Percentiles rank a stretch among this genome's conserved stretches.
These are phyloP conservation scores for Colletotrichum sp. DNA, from an alignment of 2,329 filamentous ascomycete genomes.

Conservation along the genomic window DNA sequence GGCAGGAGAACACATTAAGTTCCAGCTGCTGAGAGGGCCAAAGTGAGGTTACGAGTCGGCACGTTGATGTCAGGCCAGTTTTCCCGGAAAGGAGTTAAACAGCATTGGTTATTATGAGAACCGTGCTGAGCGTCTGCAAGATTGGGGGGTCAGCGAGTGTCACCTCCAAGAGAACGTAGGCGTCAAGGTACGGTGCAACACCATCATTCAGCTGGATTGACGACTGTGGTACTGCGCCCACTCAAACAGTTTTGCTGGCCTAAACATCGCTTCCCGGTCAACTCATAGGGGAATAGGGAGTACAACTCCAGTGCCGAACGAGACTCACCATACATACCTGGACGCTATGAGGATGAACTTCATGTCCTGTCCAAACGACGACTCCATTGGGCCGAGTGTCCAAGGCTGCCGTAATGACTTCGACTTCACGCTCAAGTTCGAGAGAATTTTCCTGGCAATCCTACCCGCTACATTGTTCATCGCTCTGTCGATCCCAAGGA, in stretches of 20 bases:
- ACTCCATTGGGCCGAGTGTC: conserved; percentile 39
- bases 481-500: conserved; percentile 31
- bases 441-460: conserved; percentile 42
- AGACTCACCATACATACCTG: not conserved
- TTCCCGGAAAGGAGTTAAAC: not conserved
- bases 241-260: not conserved
- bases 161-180: not conserved
- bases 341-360: not conserved
- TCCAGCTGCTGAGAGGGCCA: not conserved
- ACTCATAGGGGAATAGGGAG: not conserved
- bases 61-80: not conserved
- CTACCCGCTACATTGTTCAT: conserved; percentile 39
- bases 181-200: not conserved
- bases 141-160: not conserved
- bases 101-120: not conserved
- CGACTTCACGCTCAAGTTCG: conserved; percentile 49
- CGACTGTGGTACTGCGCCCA: not conserved
- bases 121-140: not conserved
- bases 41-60: not conserved
- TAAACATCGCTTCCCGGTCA: not conserved
- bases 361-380: conserved; percentile 29
- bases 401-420: conserved; percentile 44
- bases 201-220: not conserved
- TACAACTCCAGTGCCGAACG: not conserved
- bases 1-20: not conserved